These are phyloP conservation scores for Serendipita sp. DNA, from an alignment of 768 basidiomycete species.

Conservation along the genomic window DNA sequence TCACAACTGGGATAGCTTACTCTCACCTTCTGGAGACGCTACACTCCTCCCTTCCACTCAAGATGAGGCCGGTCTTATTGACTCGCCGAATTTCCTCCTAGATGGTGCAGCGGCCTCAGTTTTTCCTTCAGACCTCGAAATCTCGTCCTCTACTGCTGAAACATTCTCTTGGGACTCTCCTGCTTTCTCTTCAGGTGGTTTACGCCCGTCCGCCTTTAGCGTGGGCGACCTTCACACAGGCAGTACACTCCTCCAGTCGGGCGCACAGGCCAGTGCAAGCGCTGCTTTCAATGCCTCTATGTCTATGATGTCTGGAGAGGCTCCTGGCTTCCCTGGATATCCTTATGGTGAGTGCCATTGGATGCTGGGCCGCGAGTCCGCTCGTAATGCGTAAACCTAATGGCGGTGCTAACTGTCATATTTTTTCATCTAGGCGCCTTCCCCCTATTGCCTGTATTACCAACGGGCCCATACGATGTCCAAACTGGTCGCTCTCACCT, in stretches of 20 bases:
- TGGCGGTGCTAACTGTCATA: background rate
- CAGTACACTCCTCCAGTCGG: background rate
- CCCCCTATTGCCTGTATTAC: background rate
- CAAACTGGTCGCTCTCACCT: background rate
- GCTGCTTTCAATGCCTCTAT: background rate
- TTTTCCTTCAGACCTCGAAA: background rate
- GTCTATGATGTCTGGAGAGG: background rate
- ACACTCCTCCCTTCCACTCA: background rate
- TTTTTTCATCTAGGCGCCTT: background rate
- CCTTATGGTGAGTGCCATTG: background rate
- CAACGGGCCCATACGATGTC: background rate
- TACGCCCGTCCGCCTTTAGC: background rate
- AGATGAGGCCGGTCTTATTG: background rate
- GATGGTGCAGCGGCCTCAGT: background rate
- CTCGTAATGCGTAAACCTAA: background rate
- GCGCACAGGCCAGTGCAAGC: background rate
- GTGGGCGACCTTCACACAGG: background rate
- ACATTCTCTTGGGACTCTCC: constrained; percentile 2
- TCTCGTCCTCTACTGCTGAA: background rate
- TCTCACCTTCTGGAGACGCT: background rate
- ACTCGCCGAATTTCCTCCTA: background rate
- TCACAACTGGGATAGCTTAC: background rate
- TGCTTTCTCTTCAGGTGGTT: background rate
- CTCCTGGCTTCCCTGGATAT: background rate
- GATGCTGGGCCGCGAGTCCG: background rate